Percentiles rank a stretch among this genome's conserved stretches.
These are phyloP conservation scores for Alectoria sarmentosa DNA, from an alignment of 495 filamentous ascomycete species.

Conservation along the genomic window DNA sequence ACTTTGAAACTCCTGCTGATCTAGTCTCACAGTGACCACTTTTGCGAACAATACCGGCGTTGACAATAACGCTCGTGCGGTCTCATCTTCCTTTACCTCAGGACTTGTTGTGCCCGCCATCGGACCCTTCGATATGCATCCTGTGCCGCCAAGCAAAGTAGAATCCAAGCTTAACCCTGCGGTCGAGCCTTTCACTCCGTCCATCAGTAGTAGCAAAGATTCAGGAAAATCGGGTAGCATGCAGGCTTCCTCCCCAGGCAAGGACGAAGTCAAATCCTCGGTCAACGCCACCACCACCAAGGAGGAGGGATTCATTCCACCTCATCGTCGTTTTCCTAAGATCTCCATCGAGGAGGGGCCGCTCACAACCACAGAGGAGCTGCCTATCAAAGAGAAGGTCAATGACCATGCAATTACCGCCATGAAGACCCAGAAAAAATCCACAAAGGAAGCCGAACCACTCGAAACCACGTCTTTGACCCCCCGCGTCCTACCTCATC, in stretches of 20 bases:
- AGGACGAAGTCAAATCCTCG: not conserved
- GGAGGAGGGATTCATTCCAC: not conserved
- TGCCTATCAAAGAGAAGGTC: not conserved
- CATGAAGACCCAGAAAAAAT: not conserved
- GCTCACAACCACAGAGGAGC: not conserved
- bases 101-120: not conserved
- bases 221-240: not conserved
- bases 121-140: not conserved
- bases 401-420: not conserved
- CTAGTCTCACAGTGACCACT: not conserved
- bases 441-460: not conserved
- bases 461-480: not conserved
- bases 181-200: not conserved
- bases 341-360: not conserved
- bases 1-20: not conserved
- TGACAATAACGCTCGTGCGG: not conserved
- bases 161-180: not conserved
- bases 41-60: not conserved
- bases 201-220: conserved; percentile 1
- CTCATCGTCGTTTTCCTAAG: not conserved
- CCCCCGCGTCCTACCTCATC: not conserved
- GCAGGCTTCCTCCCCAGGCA: not conserved
- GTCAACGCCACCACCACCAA: not conserved
- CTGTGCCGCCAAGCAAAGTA: not conserved
- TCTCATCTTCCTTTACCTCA: not conserved